These are phyloP conservation scores for Daedaleopsis sinensis DNA, from an alignment of 768 basidiomycete genomes.

Conservation along the genomic window DNA sequence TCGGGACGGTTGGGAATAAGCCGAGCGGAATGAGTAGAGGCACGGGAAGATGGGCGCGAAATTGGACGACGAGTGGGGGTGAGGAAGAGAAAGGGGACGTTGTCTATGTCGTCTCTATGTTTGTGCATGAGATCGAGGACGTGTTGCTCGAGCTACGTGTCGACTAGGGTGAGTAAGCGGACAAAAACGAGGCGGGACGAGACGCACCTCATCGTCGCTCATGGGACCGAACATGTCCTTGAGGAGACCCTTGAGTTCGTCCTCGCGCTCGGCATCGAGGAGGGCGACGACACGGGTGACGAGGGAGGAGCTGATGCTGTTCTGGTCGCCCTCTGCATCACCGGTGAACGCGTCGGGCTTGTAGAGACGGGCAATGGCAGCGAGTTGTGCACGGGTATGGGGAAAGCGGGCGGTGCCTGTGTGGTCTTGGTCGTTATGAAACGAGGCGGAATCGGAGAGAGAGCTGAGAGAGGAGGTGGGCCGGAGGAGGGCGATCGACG, in stretches of 20 bases:
- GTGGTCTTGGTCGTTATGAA: conserved; percentile 18
- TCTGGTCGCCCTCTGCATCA: conserved; percentile 51
- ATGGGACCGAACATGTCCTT: conserved; percentile 64
- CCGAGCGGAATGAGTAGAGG: conserved; percentile 69
- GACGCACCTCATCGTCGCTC: conserved; percentile 67
- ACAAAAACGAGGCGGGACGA: not conserved
- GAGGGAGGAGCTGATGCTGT: conserved; percentile 60
- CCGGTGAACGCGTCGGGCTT: conserved; percentile 53
- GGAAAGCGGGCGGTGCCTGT: conserved; percentile 55
- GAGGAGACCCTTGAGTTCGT: conserved; percentile 77
- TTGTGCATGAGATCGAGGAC: conserved; percentile 96
- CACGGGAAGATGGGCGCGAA: conserved; percentile 80
- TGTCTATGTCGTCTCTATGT: conserved; percentile 83
- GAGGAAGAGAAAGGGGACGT: conserved; percentile 81
- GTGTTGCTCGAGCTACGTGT: conserved; percentile 74
- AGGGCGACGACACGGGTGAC: conserved; percentile 73
- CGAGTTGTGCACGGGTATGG: conserved; percentile 82
- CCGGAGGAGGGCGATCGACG: conserved; percentile 29
- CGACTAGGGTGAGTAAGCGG: conserved; percentile 13
- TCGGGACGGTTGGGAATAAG: conserved; percentile 69
- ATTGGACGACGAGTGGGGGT: conserved; percentile 79
- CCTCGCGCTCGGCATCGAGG: conserved; percentile 84
- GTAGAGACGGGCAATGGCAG: conserved; percentile 72
- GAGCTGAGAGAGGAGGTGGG: conserved; percentile 22
- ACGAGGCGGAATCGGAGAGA: conserved; percentile 19